Evolutionary conservation across 306 rosid species (phyloP).

Genomic region (Castanea sativa): DNA sequence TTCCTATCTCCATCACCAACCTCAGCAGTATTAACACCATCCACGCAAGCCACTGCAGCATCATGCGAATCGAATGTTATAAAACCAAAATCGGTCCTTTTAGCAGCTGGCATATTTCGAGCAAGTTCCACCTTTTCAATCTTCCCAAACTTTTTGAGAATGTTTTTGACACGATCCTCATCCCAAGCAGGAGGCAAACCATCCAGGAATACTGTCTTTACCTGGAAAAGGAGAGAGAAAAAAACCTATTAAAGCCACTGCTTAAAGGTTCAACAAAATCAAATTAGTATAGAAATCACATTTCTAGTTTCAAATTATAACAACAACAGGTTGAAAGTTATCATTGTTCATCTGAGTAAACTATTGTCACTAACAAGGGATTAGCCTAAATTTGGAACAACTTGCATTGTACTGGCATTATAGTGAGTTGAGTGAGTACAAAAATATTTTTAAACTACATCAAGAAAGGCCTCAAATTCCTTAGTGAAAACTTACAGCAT

Average conservation of each 20-base stretch:
- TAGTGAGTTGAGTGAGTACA: not conserved
- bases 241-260: not conserved
- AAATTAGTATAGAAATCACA: not conserved
- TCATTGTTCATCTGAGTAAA: not conserved
- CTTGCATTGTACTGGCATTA: not conserved
- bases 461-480: not conserved
- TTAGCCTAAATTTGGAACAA: not conserved
- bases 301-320: not conserved
- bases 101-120: slow-evolving; percentile 8
- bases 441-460: not conserved
- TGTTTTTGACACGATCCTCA: not conserved
- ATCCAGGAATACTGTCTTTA: slow-evolving; percentile 6
- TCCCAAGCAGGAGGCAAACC: slow-evolving; percentile 13
- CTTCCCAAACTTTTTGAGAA: slow-evolving; percentile 3
- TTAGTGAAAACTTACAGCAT: not conserved
- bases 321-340: not conserved
- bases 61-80: not conserved
- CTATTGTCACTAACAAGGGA: not conserved
- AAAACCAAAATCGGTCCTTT: slow-evolving; percentile 7
- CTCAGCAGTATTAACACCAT: not conserved
- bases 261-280: not conserved
- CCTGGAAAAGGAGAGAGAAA: not conserved
- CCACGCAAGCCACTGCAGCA: not conserved
- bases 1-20: slow-evolving; percentile 5
- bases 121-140: slow-evolving; percentile 11